These are phyloP conservation scores for Sporothrix inflata DNA, from an alignment of 2,329 filamentous ascomycete genomes.

Conservation along the genomic window DNA sequence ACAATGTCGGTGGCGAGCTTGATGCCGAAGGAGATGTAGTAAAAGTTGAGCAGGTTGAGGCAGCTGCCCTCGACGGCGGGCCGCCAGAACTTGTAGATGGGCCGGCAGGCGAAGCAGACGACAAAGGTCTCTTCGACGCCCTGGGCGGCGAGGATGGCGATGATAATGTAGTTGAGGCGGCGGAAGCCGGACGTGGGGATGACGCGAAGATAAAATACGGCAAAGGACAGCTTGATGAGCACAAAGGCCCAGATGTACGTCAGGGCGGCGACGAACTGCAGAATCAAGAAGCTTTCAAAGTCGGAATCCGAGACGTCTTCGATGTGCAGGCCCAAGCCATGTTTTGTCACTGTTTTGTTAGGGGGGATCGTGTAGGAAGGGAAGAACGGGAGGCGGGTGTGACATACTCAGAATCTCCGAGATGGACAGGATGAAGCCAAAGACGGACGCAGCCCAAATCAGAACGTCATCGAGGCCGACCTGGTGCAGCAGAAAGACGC, in stretches of 20 bases:
- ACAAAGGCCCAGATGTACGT: slow-evolving; percentile 26
- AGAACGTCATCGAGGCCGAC: slow-evolving; percentile 23
- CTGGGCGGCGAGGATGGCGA: slow-evolving; percentile 18
- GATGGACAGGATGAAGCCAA: neutral
- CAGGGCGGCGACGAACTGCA: slow-evolving; percentile 21
- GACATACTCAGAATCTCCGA: slow-evolving; percentile 20
- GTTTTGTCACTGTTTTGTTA: slow-evolving; percentile 21
- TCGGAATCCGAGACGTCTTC: neutral
- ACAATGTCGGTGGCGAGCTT: slow-evolving; percentile 23
- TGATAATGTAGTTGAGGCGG: slow-evolving; percentile 23
- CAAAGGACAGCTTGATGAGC: slow-evolving; percentile 27
- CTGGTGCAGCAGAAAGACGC: neutral
- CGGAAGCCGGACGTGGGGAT: slow-evolving; percentile 20
- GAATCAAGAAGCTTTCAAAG: slow-evolving; percentile 2
- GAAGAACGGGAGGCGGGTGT: neutral
- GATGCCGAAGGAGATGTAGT: slow-evolving; percentile 29
- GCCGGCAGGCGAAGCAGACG: slow-evolving; percentile 25
- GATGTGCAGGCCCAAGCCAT: slow-evolving; percentile 19
- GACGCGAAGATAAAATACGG: slow-evolving; percentile 24
- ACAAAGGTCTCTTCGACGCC: slow-evolving; percentile 29
- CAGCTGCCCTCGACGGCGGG: slow-evolving; percentile 4
- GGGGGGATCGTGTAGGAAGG: neutral
- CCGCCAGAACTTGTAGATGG: slow-evolving; percentile 26
- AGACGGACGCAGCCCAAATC: slow-evolving; percentile 13
- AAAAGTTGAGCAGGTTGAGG: slow-evolving; percentile 21